These are phyloP conservation scores for Omphalotus olearius DNA, from an alignment of 1,284 basidiomycete species.

Conservation along the genomic window DNA sequence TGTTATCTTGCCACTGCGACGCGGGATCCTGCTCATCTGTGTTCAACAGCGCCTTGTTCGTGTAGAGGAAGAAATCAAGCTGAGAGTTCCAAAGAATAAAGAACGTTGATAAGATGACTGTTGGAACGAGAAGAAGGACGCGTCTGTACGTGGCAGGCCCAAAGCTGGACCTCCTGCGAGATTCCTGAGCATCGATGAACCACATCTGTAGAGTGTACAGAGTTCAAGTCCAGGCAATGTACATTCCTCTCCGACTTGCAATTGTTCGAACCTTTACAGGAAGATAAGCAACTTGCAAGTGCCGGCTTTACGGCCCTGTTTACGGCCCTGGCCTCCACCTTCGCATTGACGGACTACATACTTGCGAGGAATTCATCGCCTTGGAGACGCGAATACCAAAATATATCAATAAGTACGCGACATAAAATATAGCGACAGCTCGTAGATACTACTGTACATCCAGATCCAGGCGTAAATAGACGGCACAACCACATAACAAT, in stretches of 20 bases:
- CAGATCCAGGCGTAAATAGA: no score
- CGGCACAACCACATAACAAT: no score
- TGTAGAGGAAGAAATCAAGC: not conserved
- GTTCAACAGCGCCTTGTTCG: not conserved
- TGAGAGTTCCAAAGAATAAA: not conserved
- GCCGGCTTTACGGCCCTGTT: no score
- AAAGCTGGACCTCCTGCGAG: not conserved
- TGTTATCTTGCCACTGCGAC: slow-evolving; percentile 52
- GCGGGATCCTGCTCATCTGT: slow-evolving; percentile 14
- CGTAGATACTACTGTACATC: no score
- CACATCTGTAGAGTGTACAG: no score
- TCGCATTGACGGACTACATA: no score
- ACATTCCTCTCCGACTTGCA: not conserved
- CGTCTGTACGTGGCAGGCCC: not conserved
- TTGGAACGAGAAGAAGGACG: not conserved
- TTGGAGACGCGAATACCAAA: no score
- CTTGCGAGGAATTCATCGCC: no score
- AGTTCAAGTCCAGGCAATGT: not conserved
- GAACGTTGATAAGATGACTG: not conserved
- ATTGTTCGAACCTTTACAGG: not conserved
- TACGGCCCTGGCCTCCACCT: no score
- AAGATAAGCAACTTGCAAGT: no score
- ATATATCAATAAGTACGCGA: no score
- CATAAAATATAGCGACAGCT: no score
- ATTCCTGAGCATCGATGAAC: not conserved